These are phyloP conservation scores for Penicillium salamii DNA, from an alignment of 495 filamentous ascomycete genomes.

Conservation along the genomic window DNA sequence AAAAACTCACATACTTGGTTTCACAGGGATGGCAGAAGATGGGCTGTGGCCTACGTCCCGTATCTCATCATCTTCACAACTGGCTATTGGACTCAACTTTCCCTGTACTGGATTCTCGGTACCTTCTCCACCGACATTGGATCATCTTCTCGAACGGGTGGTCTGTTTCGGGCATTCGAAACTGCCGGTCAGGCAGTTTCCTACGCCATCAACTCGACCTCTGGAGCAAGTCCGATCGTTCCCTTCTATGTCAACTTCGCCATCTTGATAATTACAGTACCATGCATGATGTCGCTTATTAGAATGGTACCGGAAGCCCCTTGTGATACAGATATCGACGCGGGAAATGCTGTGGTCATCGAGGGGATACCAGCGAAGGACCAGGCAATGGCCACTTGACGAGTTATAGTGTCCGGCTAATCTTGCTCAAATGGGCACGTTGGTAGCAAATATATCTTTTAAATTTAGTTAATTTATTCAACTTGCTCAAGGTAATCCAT, in stretches of 20 bases:
- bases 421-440: no score
- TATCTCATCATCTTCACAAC: neutral
- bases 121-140: constrained; percentile 1
- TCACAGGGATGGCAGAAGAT: neutral
- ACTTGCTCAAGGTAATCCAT: no score
- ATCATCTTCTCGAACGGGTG: neutral
- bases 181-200: neutral
- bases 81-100: neutral
- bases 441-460: no score
- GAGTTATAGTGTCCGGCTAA: no score
- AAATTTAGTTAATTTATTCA: no score
- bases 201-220: neutral
- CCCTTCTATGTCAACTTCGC: constrained; percentile 1
- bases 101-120: neutral
- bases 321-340: neutral
- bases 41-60: neutral
- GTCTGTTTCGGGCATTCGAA: neutral
- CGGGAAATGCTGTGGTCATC: neutral
- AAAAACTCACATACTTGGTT: neutral
- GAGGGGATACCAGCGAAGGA: neutral
- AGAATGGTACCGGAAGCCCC: neutral
- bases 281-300: neutral
- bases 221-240: neutral
- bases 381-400: no score
- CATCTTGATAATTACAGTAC: neutral